Evolutionary conservation across 192 early-diverging fungal species (phyloP).

Genomic region (Backusella westeae): DNA sequence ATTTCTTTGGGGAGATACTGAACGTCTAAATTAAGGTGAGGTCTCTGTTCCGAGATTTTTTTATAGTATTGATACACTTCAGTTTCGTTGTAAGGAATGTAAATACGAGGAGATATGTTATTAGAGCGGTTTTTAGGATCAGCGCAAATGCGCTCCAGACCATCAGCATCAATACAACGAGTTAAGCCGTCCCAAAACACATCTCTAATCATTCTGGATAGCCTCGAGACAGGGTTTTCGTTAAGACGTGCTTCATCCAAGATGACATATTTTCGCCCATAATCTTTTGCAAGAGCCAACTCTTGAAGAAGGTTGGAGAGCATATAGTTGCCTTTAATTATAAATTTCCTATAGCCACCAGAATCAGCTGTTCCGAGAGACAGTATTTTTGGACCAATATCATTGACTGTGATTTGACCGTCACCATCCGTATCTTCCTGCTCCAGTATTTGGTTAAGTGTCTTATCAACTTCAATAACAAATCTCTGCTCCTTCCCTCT

Average conservation of each 20-base stretch:
- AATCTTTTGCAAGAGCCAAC: constrained; percentile 85
- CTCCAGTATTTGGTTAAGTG: constrained; percentile 71
- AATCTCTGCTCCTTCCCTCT: constrained; percentile 66
- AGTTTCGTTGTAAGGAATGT: constrained; percentile 83
- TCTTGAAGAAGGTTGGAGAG: constrained; percentile 95
- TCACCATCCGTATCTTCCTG: constrained; percentile 98
- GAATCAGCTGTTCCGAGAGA: constrained; percentile 84
- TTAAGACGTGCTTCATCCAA: constrained; percentile 87
- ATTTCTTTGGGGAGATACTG: constrained; percentile 82
- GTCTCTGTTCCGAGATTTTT: constrained; percentile 58
- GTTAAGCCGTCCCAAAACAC: constrained; percentile 98
- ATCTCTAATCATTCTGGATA: constrained; percentile 87
- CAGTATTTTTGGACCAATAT: constrained; percentile 90
- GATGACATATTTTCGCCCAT: constrained; percentile 83
- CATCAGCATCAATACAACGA: constrained; percentile 76
- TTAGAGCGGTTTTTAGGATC: constrained; percentile 88
- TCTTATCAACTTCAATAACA: constrained; percentile 81
- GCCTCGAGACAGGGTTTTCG: constrained; percentile 91
- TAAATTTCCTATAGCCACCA: constrained; percentile 83
- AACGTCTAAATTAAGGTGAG: constrained; percentile 75
- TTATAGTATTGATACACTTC: constrained; percentile 80
- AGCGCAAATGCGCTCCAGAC: constrained; percentile 85
- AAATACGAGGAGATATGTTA: constrained; percentile 84
- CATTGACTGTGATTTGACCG: constrained; percentile 92
- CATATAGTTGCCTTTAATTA: constrained; percentile 93